Base-by-base conservation (phyloP, 75 land plant species). In the Cunninghamia lanceolata region DNA sequence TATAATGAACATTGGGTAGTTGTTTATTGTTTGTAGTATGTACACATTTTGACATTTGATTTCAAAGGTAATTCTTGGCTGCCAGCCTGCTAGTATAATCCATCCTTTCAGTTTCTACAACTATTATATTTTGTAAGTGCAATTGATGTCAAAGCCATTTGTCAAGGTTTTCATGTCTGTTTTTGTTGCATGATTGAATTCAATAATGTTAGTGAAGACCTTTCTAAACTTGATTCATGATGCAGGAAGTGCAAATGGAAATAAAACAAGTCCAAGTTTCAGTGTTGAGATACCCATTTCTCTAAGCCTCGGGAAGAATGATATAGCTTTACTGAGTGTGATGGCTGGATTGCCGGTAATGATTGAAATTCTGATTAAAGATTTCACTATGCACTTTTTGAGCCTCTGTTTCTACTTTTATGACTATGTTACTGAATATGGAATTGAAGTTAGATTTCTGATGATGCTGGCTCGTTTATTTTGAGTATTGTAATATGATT, bases 301-400 rank as follows among this genome's bases (percentile, higher is more conserved):
- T 13, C 78, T 96, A 40, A 78, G 83, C 19, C 85, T 68, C 75
- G 99, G 97, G 32, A 82, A 50, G 4, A 95, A 95, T 76, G 38
- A 84, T 38, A 88, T 95, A 50, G 89, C 96, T 38, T 84, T 96
- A 28, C 78, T 96, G 46, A 92, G 95, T 77, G 93, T 88, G 88
- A 90, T 96, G 86, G 91, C 93, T 85, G 98, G 98, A 30, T 83
- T 92, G 66, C 94, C 92, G 92, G 96, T 93, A 89, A 36, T 38
- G 47, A 9, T 88, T 39, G 43, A 25, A 43, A 79, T n/a, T 42
- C 13, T 28, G 46, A 79, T 43, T 43, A 28, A 21, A 3, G 30
- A 28, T 10, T 79, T 40, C 21, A 28, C 25, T 78, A 30, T 36
- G 15, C 3, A 4, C 46, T 43, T 47, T 70, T n/a, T 30, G 2